Evolutionary conservation across 495 filamentous ascomycete genomes (phyloP), one percentile per base, ranked within the genome.

Genomic region (Neurospora hispaniola): DNA sequence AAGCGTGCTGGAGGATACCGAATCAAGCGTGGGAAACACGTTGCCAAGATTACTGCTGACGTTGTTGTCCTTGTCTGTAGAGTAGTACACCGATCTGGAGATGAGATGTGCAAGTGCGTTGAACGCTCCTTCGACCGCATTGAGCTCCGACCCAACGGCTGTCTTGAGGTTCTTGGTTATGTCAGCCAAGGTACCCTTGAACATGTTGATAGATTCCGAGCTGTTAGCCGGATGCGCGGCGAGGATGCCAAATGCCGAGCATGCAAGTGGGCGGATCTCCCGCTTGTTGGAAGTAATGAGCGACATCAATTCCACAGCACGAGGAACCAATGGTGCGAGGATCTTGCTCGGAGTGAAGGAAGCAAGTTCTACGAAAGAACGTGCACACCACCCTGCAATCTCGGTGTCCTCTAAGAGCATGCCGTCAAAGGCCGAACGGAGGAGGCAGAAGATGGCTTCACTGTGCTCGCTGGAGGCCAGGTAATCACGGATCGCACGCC

Each of bases 191-290:
- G 44, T 42, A 4, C 70, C 23, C n/a, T 54, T 74, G n/a, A 23
- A 72, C 10, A 73, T 71, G 4, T 38, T 48, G 18, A 79, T 31
- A 4, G 72, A 72, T 18, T 81, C 76, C 11, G 80, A 20, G 35
- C 72, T 85, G 84, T 71, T 83, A 0, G 71, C 76, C 27, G 86
- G 83, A 75, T 94, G 90, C 2, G 93, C 90, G 4, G 88, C 89
- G 2, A 98, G 81, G 35, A 98, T 89, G 5, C 96, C 96, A 74
- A 95, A 90, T 0, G 90, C 87, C 69, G 89, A 88, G 40, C 93
- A 89, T 9, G 90, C 88, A 18, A 88, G 82, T 48, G 82, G 81
- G 42, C 94, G 86, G 10, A 90, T 83, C 20, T 88, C 85, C 54
- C 87, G 85, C 74, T 91, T 89, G 82, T 92, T 95, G 40, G 91